Base-by-base conservation (phyloP, 495 filamentous ascomycete genomes). In the Trichocladium uniseriatum region DNA sequence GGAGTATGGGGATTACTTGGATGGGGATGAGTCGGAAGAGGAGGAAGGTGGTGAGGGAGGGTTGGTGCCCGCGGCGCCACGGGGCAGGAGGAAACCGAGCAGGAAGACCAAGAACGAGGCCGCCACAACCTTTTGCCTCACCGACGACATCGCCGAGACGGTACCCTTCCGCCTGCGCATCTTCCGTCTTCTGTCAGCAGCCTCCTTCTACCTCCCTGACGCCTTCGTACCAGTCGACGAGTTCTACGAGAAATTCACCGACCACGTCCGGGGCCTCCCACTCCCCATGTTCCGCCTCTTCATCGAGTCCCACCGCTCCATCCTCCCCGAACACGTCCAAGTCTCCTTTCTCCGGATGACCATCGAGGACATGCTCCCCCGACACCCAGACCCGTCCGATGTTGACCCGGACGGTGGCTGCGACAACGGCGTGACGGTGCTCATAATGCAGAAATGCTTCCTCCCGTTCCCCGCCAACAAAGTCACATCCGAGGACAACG, bases 271-370 rank as follows among this genome's bases (percentile, higher is more conserved):
- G 15, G 72, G 72, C 21, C 72, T 90, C 3, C 79, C 87, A 0
- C 71, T 89, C 0, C 75, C 80, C 0, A 61, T 79, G n/a, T 94
- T 94, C 65, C 74, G 79, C 34, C 66, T 80, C n/a, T 79, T 94
- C 45, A 66, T 91, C 54, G 77, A 76, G 21, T 72, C 77, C 38
- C 47, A 57, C 24, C 47, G 60, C 5, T 68, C 68, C 1, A 55
- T 66, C 6, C 69, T 86, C 0, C 71, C 76, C 0, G 50, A 68
- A 14, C 62, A 78, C 22, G 62, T 67, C 3, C 73, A 79, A 11
- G 73, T 81, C 28, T 78, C 79, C 2, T 74, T 95, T 22, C 74
- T 79, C 44, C 80, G 87, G 45, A 70, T 74, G 22, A 59, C 94
- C 5, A 69, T 89, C 9, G 73, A 73, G 15, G 71, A 75, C 22